Conservation (phyloP, 73 alveolate species). For the Paramecium sexaurelia region DNA sequence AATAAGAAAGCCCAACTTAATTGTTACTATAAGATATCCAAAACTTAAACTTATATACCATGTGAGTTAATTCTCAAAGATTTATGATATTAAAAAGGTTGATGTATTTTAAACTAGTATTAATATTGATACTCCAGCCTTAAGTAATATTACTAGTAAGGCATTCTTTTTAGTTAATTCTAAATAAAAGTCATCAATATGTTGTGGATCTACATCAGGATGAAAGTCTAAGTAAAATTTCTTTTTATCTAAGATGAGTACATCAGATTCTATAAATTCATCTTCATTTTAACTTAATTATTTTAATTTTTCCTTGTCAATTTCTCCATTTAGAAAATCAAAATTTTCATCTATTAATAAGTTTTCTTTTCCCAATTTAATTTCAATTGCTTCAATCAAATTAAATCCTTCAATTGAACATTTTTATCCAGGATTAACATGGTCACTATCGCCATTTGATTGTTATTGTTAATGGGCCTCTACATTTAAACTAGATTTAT, state of each 20-base stretch:
- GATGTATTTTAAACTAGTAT: not conserved
- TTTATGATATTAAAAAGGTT: not conserved
- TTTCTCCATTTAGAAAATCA: not conserved
- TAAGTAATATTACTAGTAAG: not conserved
- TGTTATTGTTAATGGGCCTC: not conserved
- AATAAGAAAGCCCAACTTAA: not conserved
- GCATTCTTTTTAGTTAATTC: not conserved
- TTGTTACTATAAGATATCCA: not conserved
- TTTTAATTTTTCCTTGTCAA: slow-evolving; percentile 25
- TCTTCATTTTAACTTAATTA: not conserved
- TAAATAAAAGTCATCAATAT: not conserved
- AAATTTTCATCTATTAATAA: not conserved
- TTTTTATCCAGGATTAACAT: not conserved
- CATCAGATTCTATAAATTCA: slow-evolving; percentile 28
- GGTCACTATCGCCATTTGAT: not conserved
- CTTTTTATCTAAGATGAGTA: not conserved
- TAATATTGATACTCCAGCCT: not conserved
- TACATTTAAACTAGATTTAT: slow-evolving; percentile 7
- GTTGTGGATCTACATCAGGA: not conserved
- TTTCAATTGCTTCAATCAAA: not conserved
- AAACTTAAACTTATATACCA: not conserved
- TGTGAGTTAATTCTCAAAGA: not conserved
- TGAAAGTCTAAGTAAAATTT: slow-evolving; percentile 9
- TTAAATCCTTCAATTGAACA: not conserved
- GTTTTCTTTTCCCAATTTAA: not conserved